A percentile compares a stretch with the other conserved stretches of the same genome.
Conservation (phyloP, 116 monocot genomes). For the Cymodocea nodosa region DNA sequence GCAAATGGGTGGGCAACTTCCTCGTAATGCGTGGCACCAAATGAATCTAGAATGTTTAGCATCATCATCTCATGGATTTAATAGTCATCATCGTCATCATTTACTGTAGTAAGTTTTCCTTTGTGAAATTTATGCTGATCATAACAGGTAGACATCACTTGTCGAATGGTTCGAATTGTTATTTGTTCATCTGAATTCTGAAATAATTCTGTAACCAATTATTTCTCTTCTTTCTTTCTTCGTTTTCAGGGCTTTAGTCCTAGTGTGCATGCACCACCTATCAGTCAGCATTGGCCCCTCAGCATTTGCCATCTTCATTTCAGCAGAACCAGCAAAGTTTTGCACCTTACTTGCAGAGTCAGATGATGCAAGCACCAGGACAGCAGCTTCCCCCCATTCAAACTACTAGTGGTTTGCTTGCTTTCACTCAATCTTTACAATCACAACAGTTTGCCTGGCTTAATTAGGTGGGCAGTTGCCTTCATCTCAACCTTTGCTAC, state of each 20-base stretch:
- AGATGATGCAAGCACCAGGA: conserved; percentile 26
- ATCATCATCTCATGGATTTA: conserved; percentile 39
- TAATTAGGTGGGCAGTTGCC: conserved; percentile 28
- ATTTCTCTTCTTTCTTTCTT: neutral
- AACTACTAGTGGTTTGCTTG: conserved; percentile 21
- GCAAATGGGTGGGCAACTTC: conserved; percentile 30
- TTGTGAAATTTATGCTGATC: no score
- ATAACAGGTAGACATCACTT: neutral
- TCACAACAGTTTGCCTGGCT: conserved; percentile 35
- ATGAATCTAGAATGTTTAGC: conserved; percentile 29
- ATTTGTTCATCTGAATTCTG: neutral
- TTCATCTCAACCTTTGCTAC: conserved; percentile 31
- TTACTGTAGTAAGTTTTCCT: conserved; percentile 9
- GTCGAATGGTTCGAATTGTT: neutral
- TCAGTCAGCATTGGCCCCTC: conserved; percentile 44
- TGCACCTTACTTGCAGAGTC: conserved; percentile 27
- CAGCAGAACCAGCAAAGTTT: conserved; percentile 27
- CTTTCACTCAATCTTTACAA: conserved; percentile 26
- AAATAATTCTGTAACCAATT: neutral
- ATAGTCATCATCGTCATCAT: conserved; percentile 18
- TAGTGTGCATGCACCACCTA: conserved; percentile 27
- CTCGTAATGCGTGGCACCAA: conserved; percentile 43
- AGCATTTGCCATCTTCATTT: conserved; percentile 26
- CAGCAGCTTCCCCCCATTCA: conserved; percentile 50
- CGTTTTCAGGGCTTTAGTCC: conserved; percentile 38